These are phyloP conservation scores for Boletus insuetus DNA, from an alignment of 768 basidiomycete species.

Conservation along the genomic window DNA sequence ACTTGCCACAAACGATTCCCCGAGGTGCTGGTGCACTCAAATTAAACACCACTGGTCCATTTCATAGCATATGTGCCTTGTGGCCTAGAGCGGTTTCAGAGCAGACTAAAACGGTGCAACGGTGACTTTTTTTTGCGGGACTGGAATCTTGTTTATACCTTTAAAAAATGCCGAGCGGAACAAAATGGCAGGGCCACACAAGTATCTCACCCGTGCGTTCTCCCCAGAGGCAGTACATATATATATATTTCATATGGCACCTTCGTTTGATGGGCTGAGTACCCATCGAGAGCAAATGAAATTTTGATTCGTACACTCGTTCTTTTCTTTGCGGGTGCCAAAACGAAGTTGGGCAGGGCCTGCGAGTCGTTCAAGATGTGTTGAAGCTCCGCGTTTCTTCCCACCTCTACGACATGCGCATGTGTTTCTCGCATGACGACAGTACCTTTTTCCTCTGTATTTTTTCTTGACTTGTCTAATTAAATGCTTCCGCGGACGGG, in stretches of 20 bases:
- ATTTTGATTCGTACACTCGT: neutral
- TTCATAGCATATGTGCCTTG: neutral
- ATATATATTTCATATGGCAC: neutral
- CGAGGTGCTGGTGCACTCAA: neutral
- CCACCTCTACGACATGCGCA: constrained; percentile 3
- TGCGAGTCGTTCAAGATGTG: neutral
- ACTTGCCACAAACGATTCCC: neutral
- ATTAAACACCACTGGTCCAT: neutral
- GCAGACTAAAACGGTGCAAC: neutral
- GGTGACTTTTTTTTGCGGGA: neutral
- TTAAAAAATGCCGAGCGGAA: constrained; percentile 8
- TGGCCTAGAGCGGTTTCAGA: neutral
- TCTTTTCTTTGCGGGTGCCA: neutral
- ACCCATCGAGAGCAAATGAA: constrained; percentile 1
- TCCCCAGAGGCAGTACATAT: constrained; percentile 10
- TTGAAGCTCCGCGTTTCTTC: constrained; percentile 6
- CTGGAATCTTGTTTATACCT: constrained; percentile 8
- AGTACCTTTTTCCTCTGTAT: constrained; percentile 2
- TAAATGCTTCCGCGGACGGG: constrained; percentile 4
- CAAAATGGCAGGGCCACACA: neutral
- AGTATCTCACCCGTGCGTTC: neutral
- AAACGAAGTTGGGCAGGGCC: neutral
- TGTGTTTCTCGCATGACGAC: constrained; percentile 11
- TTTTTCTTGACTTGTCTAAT: neutral
- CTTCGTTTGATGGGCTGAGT: constrained; percentile 13